Percentiles rank a stretch among this genome's conserved stretches.
These are phyloP conservation scores for Apiotrichum mycotoxinovorans DNA, from an alignment of 1,284 basidiomycete genomes.

Conservation along the genomic window DNA sequence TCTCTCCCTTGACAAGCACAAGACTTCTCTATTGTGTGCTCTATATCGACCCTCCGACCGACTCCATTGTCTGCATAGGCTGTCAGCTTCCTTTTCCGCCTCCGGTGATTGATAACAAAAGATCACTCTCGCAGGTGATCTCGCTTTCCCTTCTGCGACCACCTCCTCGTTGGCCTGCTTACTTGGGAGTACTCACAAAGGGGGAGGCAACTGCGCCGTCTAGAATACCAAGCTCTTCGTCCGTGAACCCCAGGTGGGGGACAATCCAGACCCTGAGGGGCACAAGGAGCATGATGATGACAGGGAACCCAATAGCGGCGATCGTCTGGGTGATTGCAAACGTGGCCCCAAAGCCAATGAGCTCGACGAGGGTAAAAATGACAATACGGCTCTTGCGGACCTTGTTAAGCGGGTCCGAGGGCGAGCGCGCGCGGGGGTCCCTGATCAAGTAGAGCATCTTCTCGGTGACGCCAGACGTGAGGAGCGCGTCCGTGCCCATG, in stretches of 20 bases:
- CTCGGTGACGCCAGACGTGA: slow-evolving; percentile 75
- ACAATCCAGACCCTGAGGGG: slow-evolving; percentile 72
- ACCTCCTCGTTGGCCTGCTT: too few relatives aligned
- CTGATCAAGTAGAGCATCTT: slow-evolving; percentile 78
- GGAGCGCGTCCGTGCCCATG: slow-evolving; percentile 81
- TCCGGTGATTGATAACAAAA: neutral
- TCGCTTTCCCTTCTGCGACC: too few relatives aligned
- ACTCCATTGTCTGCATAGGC: slow-evolving; percentile 53
- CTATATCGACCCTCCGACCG: slow-evolving; percentile 50
- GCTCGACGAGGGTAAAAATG: slow-evolving; percentile 75
- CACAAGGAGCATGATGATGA: slow-evolving; percentile 83
- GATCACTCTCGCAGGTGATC: too few relatives aligned
- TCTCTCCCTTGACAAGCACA: too few relatives aligned
- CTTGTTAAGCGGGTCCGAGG: slow-evolving; percentile 65
- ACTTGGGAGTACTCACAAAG: slow-evolving; percentile 57
- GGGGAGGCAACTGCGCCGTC: slow-evolving; percentile 76
- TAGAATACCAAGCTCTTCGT: slow-evolving; percentile 74
- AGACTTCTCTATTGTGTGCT: too few relatives aligned
- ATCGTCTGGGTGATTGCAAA: slow-evolving; percentile 91
- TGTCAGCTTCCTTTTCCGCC: neutral
- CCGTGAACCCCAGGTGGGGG: slow-evolving; percentile 72
- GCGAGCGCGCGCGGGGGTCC: slow-evolving; percentile 63
- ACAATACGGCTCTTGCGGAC: slow-evolving; percentile 72
- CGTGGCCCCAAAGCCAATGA: slow-evolving; percentile 81
- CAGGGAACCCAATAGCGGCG: slow-evolving; percentile 84